Base-by-base conservation (phyloP, 2,329 filamentous ascomycete species). In the Pseudogymnoascus sp. region DNA sequence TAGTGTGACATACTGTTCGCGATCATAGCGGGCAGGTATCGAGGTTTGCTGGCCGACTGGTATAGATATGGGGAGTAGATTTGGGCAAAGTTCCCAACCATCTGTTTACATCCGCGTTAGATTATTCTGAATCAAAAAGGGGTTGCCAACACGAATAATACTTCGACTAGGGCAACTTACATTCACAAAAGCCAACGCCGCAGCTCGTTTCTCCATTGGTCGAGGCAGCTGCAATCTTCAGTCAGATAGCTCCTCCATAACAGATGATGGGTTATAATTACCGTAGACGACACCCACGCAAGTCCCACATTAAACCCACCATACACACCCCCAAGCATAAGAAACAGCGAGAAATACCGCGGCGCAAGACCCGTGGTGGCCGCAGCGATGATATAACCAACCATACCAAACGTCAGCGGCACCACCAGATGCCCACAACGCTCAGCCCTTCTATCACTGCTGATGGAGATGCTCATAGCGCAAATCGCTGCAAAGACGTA, bases 111-210 rank as follows among this genome's bases (percentile, higher is more conserved):
- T 8, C 5, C 42, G 7, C 13, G 26, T 47, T 47, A 47, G 42
- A 26, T 10, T n/a, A 47, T 23, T 44, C 26, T 26, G 6, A 2
- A 26, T 26, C 6, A 9, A 47, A 4, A 26, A 6, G 13, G 13
- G 19, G 8, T 26, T 23, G 21, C 6, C 42, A 47, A 23, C 11
- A 8, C 19, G 15, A 15, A 21, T 21, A 23, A 13, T 47, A 26
- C n/a, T n/a, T 26, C 2, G 21, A n/a, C 7, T 15, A 0, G 11
- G 13, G 21, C 2, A 47, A 26, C 42, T 26, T 47, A 47, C 63
- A 53, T 70, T 70, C 5, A 67, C 65, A n/a, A 70, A 38, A 17
- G 66, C 69, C n/a, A 68, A 65, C 7, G 68, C 64, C 6, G 65
- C 66, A 9, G 68, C 68, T 9, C 68, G 63, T 42, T 69, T 70